These are phyloP conservation scores for Coniophora puteana DNA, from an alignment of 1,284 basidiomycete species.

Conservation along the genomic window DNA sequence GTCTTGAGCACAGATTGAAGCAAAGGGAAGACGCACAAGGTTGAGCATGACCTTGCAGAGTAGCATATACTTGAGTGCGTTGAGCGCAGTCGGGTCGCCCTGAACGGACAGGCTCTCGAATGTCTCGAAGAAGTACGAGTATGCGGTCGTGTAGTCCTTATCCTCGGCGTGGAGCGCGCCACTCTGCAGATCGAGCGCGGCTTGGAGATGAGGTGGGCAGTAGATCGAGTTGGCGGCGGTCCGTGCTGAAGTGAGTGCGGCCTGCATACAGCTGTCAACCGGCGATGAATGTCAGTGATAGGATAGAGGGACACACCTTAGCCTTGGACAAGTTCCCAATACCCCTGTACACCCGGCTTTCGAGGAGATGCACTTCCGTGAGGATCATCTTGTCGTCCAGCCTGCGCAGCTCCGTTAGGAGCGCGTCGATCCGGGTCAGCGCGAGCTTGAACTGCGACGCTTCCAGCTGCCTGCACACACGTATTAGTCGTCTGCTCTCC, in stretches of 20 bases:
- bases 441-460: slow-evolving; percentile 78
- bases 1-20: neutral
- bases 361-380: slow-evolving; percentile 94
- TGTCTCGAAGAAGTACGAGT: slow-evolving; percentile 97
- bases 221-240: slow-evolving; percentile 98
- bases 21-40: slow-evolving; percentile 50
- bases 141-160: slow-evolving; percentile 96
- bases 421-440: slow-evolving; percentile 76
- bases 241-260: slow-evolving; percentile 87
- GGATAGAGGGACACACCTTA: slow-evolving; percentile 54
- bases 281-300: neutral
- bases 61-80: slow-evolving; percentile 95
- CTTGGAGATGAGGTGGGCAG: slow-evolving; percentile 92
- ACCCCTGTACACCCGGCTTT: slow-evolving; percentile 88
- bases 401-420: slow-evolving; percentile 88
- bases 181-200: slow-evolving; percentile 88
- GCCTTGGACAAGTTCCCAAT: slow-evolving; percentile 91
- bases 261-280: slow-evolving; percentile 41
- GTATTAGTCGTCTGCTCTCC: slow-evolving; percentile 6
- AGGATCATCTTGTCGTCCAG: slow-evolving; percentile 98
- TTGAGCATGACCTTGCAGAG: slow-evolving; percentile 98
- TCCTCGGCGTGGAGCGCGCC: slow-evolving; percentile 95
- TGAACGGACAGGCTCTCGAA: slow-evolving; percentile 78
- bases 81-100: slow-evolving; percentile 77
- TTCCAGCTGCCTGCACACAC: slow-evolving; percentile 63